phyloP scores from a whole-genome alignment of 148 eudicot genomes.

The Polygonum aviculare region DNA sequence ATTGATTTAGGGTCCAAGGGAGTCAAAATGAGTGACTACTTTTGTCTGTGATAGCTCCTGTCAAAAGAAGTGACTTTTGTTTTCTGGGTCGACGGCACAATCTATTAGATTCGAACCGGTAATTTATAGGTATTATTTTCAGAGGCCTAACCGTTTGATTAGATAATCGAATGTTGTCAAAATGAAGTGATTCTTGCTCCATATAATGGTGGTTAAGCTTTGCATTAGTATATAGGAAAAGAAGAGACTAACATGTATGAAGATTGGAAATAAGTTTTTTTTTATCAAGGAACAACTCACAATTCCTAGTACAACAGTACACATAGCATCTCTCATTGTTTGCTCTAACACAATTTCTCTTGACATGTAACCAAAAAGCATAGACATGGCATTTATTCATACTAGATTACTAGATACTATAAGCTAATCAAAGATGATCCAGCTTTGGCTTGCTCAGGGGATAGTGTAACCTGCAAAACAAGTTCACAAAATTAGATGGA shows the following conservation, averaged over 20 bases:
- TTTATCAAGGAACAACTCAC: neutral
- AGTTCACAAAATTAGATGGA: neutral
- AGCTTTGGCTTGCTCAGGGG: neutral
- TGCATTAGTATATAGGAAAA: too few species aligned
- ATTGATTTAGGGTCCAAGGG: too few species aligned
- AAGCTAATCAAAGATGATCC: neutral
- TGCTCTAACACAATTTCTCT: neutral
- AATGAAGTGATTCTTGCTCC: too few species aligned
- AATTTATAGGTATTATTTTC: too few species aligned
- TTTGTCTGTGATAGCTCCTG: too few species aligned
- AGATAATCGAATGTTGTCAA: too few species aligned
- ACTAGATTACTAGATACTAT: neutral
- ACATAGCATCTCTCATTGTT: neutral
- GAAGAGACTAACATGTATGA: neutral
- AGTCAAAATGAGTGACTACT: too few species aligned
- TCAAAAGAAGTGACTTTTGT: too few species aligned
- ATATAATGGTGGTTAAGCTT: too few species aligned
- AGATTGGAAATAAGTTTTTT: neutral
- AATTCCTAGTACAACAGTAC: neutral
- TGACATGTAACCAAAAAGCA: neutral
- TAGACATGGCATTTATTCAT: neutral
- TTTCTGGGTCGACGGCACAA: too few species aligned
- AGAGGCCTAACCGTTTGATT: too few species aligned
- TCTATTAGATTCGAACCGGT: too few species aligned
- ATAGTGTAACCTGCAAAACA: neutral